Conservation (phyloP, 805 yeast species). For the Lipomyces lipofer region DNA sequence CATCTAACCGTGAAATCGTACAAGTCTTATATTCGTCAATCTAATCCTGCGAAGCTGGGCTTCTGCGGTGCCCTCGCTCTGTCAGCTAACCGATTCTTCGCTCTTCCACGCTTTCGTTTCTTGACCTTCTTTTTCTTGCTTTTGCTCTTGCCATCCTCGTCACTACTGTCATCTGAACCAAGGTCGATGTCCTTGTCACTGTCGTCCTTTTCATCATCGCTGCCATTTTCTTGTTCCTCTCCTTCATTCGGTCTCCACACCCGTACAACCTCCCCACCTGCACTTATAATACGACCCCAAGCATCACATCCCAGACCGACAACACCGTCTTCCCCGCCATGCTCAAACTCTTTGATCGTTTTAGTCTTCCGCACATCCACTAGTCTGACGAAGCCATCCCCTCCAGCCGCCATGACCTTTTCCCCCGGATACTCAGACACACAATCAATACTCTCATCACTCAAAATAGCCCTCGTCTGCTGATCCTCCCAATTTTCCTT, state of each 20-base stretch:
- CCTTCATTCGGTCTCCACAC: slow-evolving; percentile 57
- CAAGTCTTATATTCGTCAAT: too few species aligned
- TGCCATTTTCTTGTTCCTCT: slow-evolving; percentile 35
- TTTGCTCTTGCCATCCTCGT: slow-evolving; percentile 37
- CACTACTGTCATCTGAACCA: slow-evolving; percentile 54
- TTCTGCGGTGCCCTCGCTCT: slow-evolving; percentile 2
- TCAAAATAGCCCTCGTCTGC: slow-evolving; percentile 68
- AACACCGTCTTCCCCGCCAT: slow-evolving; percentile 73
- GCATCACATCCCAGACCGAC: slow-evolving; percentile 73
- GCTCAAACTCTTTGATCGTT: slow-evolving; percentile 64
- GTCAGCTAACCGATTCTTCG: slow-evolving; percentile 40
- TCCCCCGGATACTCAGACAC: slow-evolving; percentile 48
- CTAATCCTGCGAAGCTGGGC: slow-evolving; percentile 15
- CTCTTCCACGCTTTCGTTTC: slow-evolving; percentile 27
- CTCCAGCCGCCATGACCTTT: slow-evolving; percentile 53
- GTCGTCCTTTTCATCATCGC: slow-evolving; percentile 41
- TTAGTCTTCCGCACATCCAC: slow-evolving; percentile 66
- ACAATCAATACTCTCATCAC: slow-evolving; percentile 73
- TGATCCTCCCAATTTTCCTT: slow-evolving; percentile 63
- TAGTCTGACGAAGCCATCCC: slow-evolving; percentile 70
- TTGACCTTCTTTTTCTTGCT: slow-evolving; percentile 34
- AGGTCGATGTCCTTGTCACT: slow-evolving; percentile 39
- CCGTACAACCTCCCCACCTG: slow-evolving; percentile 78
- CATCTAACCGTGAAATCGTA: too few species aligned
- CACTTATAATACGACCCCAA: slow-evolving; percentile 75